phyloP scores from a whole-genome alignment of 1,139 yeast genomes.

The Sugiyamaella pinicola region DNA sequence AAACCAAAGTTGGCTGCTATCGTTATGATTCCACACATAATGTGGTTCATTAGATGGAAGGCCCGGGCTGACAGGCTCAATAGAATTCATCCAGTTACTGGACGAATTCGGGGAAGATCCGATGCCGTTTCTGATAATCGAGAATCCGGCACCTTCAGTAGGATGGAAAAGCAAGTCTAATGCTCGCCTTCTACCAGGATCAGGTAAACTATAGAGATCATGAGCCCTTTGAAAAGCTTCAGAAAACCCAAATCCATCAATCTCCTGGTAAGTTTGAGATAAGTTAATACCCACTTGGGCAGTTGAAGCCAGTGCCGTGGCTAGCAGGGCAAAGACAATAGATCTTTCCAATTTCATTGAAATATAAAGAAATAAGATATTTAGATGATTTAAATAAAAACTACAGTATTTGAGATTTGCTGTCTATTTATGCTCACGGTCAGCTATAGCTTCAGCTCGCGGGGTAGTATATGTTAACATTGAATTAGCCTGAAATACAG shows the following conservation, averaged over 20 bases:
- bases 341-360: constrained; percentile 1
- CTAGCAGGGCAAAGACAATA: neutral
- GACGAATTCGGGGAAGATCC: constrained; percentile 16
- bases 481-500: neutral
- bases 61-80: constrained; percentile 21
- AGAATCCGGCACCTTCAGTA: constrained; percentile 20
- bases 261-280: constrained; percentile 9
- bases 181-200: constrained; percentile 4
- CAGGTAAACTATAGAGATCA: constrained; percentile 11
- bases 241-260: constrained; percentile 19
- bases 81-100: constrained; percentile 16
- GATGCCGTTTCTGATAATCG: constrained; percentile 18
- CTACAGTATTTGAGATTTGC: neutral
- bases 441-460: too few relatives aligned
- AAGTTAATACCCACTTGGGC: constrained; percentile 7
- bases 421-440: neutral
- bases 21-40: constrained; percentile 17
- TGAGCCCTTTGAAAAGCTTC: constrained; percentile 19
- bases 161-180: constrained; percentile 15
- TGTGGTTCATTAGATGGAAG: constrained; percentile 10
- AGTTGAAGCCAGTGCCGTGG: constrained; percentile 7
- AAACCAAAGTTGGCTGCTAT: constrained; percentile 17
- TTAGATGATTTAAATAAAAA: neutral
- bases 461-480: neutral
- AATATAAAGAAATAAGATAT: neutral